A percentile compares a stretch with the other conserved stretches of the same genome.
phyloP scores from a whole-genome alignment of 345 rosid species.

The Brassica napus region Da-Ae NC_063448.1:8142001-8142500 shows the following conservation, averaged over 20 bases:
- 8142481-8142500: too few species aligned
- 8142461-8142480: background rate
- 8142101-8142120: too few species aligned
- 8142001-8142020: too few species aligned
- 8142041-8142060: background rate
- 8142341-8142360: background rate
- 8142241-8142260: background rate
- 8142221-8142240: background rate
- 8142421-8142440: too few species aligned
- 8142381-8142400: too few species aligned
- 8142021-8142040: too few species aligned
- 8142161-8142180: background rate
- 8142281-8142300: background rate
- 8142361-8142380: too few species aligned
- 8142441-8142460: too few species aligned
- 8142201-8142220: background rate
- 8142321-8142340: background rate
- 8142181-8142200: background rate
- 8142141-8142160: too few species aligned
- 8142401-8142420: too few species aligned
- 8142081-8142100: too few species aligned
- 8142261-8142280: background rate
- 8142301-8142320: background rate
- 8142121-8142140: too few species aligned
- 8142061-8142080: background rate